phyloP scores from a whole-genome alignment of 1,284 basidiomycete genomes.

The Somion occarium region DNA sequence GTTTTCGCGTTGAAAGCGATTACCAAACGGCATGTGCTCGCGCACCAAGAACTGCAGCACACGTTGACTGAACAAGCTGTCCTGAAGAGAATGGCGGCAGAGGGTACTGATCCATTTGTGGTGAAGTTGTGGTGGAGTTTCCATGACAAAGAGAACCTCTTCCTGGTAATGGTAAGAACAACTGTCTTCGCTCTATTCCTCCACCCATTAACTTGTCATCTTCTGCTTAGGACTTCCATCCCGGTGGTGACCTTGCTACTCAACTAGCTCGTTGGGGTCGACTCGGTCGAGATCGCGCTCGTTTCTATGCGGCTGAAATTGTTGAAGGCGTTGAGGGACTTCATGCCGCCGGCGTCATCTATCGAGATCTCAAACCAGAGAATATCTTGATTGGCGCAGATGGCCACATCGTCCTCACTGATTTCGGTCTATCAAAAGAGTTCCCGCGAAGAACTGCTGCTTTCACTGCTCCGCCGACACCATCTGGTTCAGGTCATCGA shows the following conservation, averaged over 20 bases:
- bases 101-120: constrained; percentile 84
- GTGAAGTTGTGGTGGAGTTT: constrained; percentile 95
- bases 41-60: constrained; percentile 93
- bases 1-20: constrained; percentile 95
- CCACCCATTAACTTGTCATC: constrained; percentile 24
- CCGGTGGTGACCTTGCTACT: constrained; percentile 94
- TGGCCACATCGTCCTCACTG: constrained; percentile 93
- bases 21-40: constrained; percentile 92
- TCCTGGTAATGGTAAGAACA: constrained; percentile 75
- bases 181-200: constrained; percentile 8
- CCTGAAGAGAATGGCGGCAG: constrained; percentile 82
- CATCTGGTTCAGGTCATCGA: constrained; percentile 37
- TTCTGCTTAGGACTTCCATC: constrained; percentile 78
- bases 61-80: constrained; percentile 94
- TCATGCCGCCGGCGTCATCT: constrained; percentile 82
- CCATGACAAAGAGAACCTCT: constrained; percentile 92
- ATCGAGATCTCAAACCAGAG: constrained; percentile 90
- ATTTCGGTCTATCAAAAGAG: constrained; percentile 91
- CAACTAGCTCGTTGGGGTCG: constrained; percentile 94
- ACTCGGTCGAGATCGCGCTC: constrained; percentile 84
- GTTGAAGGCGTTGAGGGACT: constrained; percentile 92
- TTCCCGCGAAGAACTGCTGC: constrained; percentile 55
- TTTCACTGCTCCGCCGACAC: constrained; percentile 51
- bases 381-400: constrained; percentile 92
- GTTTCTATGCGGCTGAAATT: constrained; percentile 96